These are phyloP conservation scores for Myrica gale DNA, from an alignment of 306 rosid species.

Conservation along the genomic window DNA sequence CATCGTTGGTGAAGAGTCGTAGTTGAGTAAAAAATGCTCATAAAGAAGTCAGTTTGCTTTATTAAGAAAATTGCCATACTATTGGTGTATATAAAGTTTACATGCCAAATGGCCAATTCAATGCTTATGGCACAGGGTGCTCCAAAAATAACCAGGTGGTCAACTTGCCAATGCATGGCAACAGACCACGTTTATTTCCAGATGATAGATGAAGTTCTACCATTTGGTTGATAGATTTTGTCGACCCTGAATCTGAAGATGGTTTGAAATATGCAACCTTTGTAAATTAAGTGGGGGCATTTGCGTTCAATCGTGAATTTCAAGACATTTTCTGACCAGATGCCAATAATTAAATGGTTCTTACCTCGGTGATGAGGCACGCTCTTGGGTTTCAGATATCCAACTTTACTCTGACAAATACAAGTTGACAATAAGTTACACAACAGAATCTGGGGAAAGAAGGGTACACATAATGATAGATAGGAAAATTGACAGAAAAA, in stretches of 20 bases:
- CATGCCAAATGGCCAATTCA: neutral
- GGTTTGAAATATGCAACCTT: no score
- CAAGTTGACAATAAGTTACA: conserved; percentile 34
- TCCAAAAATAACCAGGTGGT: neutral
- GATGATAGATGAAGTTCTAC: neutral
- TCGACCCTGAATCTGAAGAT: neutral
- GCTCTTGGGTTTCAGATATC: conserved; percentile 49
- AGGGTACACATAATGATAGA: conserved; percentile 10
- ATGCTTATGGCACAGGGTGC: conserved; percentile 4
- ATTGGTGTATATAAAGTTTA: neutral
- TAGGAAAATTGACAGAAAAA: conserved; percentile 5
- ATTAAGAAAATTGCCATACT: neutral
- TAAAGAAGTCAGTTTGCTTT: neutral
- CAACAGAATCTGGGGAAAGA: conserved; percentile 19
- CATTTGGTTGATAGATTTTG: neutral
- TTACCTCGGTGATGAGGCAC: conserved; percentile 57
- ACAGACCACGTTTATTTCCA: neutral
- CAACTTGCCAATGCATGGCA: conserved; percentile 2
- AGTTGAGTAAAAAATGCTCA: neutral
- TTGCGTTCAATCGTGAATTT: conserved; percentile 1
- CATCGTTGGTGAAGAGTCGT: neutral
- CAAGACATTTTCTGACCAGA: neutral
- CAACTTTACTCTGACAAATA: conserved; percentile 52
- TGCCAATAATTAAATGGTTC: conserved; percentile 17
- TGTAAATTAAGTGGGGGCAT: conserved; percentile 3